A percentile compares a stretch with the other conserved stretches of the same genome.
Evolutionary conservation across 495 filamentous ascomycete species (phyloP).

Genomic region (Penicillium subrubescens): DNA sequence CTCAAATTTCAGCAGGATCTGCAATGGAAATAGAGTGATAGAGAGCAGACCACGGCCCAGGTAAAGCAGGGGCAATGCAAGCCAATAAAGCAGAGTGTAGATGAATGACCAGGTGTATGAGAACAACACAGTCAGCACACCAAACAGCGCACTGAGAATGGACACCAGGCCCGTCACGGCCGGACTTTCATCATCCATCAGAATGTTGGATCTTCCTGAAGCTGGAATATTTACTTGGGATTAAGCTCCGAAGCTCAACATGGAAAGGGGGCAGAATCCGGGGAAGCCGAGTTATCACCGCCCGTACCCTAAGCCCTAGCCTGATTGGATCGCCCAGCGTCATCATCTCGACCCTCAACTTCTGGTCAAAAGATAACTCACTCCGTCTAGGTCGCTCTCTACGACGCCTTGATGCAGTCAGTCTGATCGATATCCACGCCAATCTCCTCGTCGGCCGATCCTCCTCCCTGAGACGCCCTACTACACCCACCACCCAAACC

Average conservation of each 20-base stretch:
- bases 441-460: slow-evolving; percentile 14
- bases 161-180: slow-evolving; percentile 5
- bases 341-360: slow-evolving; percentile 26
- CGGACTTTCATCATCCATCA: slow-evolving; percentile 7
- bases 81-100: slow-evolving; percentile 30
- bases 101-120: slow-evolving; percentile 34
- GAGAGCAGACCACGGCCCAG: slow-evolving; percentile 39
- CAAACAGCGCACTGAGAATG: slow-evolving; percentile 21
- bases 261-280: slow-evolving; percentile 17
- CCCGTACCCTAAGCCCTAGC: slow-evolving; percentile 33
- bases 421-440: slow-evolving; percentile 18
- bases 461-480: slow-evolving; percentile 3
- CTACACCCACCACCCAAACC: slow-evolving; percentile 6
- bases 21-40: slow-evolving; percentile 41
- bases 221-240: neutral
- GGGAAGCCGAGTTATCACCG: slow-evolving; percentile 25
- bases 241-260: neutral
- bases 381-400: slow-evolving; percentile 12
- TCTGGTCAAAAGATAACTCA: slow-evolving; percentile 11
- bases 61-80: slow-evolving; percentile 51
- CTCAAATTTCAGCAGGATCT: slow-evolving; percentile 62
- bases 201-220: neutral
- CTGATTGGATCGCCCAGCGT: slow-evolving; percentile 23
- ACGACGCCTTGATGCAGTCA: slow-evolving; percentile 28
- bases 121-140: slow-evolving; percentile 41